Evolutionary conservation across 2,329 filamentous ascomycete species (phyloP).

Genomic region (Claviceps pazoutovae): DNA sequence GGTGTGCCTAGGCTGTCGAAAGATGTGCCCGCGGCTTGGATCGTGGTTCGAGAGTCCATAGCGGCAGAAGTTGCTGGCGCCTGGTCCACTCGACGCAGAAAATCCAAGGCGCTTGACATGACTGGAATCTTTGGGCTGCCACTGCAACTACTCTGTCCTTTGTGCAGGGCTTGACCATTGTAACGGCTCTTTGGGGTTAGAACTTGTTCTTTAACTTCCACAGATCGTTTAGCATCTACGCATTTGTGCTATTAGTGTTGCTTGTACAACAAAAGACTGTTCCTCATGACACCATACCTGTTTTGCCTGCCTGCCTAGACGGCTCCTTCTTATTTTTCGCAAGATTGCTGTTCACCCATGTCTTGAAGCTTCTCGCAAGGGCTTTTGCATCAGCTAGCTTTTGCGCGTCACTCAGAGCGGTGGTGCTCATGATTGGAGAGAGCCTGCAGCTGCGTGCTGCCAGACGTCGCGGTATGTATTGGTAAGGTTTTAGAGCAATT

Average conservation of each 20-base stretch:
- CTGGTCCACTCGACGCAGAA: slow-evolving; percentile 2
- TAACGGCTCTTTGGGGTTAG: slow-evolving; percentile 2
- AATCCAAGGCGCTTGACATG: slow-evolving; percentile 3
- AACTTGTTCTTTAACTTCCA: background rate
- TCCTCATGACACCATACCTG: background rate
- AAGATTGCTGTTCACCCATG: slow-evolving; percentile 2
- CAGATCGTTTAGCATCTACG: background rate
- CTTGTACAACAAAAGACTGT: background rate
- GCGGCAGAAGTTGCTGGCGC: background rate
- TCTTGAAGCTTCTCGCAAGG: slow-evolving; percentile 15
- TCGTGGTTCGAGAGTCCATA: background rate
- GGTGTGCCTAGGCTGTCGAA: background rate
- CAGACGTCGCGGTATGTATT: background rate
- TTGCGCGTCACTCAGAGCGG: slow-evolving; percentile 12
- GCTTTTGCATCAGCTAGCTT: slow-evolving; percentile 16
- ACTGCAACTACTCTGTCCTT: slow-evolving; percentile 1
- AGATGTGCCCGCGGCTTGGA: background rate
- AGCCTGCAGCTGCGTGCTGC: background rate
- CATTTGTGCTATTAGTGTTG: background rate
- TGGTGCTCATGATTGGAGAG: slow-evolving; percentile 6
- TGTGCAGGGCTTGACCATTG: background rate
- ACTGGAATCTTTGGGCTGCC: background rate
- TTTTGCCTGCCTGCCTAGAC: background rate
- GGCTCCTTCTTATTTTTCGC: background rate
- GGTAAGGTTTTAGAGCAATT: background rate